Percentiles rank a stretch among this genome's conserved stretches.
Conservation (phyloP, 2,329 filamentous ascomycete species). For the Scytalidium lignicola region DNA sequence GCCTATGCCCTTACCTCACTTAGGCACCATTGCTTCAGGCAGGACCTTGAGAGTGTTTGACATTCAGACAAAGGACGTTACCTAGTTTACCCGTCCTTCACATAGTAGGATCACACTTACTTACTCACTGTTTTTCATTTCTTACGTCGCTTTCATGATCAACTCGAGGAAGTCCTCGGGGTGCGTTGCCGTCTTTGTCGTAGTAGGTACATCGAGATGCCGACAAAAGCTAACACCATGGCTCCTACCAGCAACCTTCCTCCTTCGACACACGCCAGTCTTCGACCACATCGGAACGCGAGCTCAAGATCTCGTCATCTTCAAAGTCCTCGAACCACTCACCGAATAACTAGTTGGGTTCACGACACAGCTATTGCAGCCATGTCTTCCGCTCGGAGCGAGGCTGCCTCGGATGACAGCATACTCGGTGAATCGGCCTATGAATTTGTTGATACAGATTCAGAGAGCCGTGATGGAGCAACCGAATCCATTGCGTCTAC, state of each 20-base stretch:
- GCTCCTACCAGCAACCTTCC: constrained; percentile 18
- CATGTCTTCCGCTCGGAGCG: constrained; percentile 23
- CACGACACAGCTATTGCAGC: constrained; percentile 16
- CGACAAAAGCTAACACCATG: constrained; percentile 27
- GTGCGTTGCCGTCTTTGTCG: not conserved
- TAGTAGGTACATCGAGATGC: not conserved
- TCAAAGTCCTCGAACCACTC: constrained; percentile 17
- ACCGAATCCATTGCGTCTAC: constrained; percentile 30
- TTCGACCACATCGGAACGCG: constrained; percentile 5
- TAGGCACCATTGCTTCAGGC: not conserved
- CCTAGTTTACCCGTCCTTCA: not conserved
- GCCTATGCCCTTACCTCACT: not conserved
- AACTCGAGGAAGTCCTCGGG: not conserved
- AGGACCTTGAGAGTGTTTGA: not conserved
- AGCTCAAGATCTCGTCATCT: constrained; percentile 21
- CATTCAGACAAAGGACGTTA: not conserved
- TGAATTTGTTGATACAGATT: constrained; percentile 30
- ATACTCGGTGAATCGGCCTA: constrained; percentile 27
- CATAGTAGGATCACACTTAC: not conserved
- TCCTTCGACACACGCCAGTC: constrained; percentile 8
- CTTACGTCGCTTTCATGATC: not conserved
- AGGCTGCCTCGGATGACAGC: constrained; percentile 22
- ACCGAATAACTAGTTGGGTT: constrained; percentile 24
- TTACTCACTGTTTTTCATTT: not conserved
- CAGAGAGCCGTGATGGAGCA: constrained; percentile 26